These are phyloP conservation scores for Botrytis porri DNA, from an alignment of 2,329 filamentous ascomycete genomes.

Conservation along the genomic window DNA sequence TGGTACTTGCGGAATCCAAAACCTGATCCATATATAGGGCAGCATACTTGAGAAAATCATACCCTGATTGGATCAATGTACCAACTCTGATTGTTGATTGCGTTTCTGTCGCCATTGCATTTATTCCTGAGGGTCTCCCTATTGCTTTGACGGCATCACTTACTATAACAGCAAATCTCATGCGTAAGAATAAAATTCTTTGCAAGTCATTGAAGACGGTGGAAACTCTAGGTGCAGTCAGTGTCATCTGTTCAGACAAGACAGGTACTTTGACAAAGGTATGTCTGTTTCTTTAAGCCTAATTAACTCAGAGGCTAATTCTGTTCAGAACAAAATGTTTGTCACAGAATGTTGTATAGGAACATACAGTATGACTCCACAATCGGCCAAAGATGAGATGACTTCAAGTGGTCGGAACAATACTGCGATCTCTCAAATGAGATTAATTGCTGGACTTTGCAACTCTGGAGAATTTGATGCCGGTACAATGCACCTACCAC, in stretches of 20 bases:
- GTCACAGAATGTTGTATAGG: slow-evolving; percentile 68
- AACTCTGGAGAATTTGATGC: slow-evolving; percentile 74
- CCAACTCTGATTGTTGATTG: slow-evolving; percentile 62
- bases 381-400: slow-evolving; percentile 48
- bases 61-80: slow-evolving; percentile 69
- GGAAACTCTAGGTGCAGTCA: slow-evolving; percentile 70
- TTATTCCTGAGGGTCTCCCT: slow-evolving; percentile 70
- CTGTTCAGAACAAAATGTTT: slow-evolving; percentile 61
- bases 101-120: slow-evolving; percentile 52
- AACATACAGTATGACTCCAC: slow-evolving; percentile 40
- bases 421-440: slow-evolving; percentile 54
- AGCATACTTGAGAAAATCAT: slow-evolving; percentile 59
- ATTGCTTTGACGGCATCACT: slow-evolving; percentile 66
- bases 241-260: slow-evolving; percentile 73
- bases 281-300: not conserved
- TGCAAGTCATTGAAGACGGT: slow-evolving; percentile 77
- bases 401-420: slow-evolving; percentile 28
- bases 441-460: slow-evolving; percentile 61
- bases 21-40: slow-evolving; percentile 53
- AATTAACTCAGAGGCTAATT: slow-evolving; percentile 6
- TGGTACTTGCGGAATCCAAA: not conserved
- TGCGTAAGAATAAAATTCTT: slow-evolving; percentile 71
- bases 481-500: slow-evolving; percentile 54
- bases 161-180: slow-evolving; percentile 71
- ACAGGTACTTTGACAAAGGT: slow-evolving; percentile 62